phyloP scores from a whole-genome alignment of 2,329 filamentous ascomycete species.

The Colletotrichum siamense region DNA sequence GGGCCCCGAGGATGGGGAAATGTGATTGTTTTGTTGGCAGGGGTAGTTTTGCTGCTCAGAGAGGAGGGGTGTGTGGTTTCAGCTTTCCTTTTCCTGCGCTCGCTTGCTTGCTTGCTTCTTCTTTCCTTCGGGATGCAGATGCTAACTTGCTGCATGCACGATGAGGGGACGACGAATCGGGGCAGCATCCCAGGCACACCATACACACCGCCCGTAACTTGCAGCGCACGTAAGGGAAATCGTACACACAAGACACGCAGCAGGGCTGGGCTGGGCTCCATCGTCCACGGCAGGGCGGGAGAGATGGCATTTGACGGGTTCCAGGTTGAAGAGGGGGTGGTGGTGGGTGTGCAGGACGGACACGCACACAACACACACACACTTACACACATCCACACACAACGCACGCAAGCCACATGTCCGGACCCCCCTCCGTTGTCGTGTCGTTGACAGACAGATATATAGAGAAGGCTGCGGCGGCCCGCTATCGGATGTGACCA shows the following conservation, averaged over 20 bases:
- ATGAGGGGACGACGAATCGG: slow-evolving; percentile 15
- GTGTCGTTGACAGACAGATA: not conserved
- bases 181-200: not conserved
- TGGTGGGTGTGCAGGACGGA: not conserved
- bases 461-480: not conserved
- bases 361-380: not conserved
- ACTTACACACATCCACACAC: not conserved
- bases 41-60: not conserved
- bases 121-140: not conserved
- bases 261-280: not conserved
- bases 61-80: not conserved
- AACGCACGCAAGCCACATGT: not conserved
- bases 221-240: slow-evolving; percentile 17
- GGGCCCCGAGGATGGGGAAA: not conserved
- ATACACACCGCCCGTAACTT: not conserved
- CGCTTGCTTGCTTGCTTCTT: not conserved
- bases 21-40: not conserved
- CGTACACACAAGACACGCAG: not conserved
- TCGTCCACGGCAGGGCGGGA: not conserved
- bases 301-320: not conserved
- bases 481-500: slow-evolving; percentile 9
- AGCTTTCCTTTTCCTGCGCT: not conserved
- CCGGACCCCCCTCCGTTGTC: not conserved
- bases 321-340: not conserved
- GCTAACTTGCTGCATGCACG: not conserved